These are phyloP conservation scores for Triangularia verruculosa DNA, from an alignment of 2,329 filamentous ascomycete species.

Conservation along the genomic window DNA sequence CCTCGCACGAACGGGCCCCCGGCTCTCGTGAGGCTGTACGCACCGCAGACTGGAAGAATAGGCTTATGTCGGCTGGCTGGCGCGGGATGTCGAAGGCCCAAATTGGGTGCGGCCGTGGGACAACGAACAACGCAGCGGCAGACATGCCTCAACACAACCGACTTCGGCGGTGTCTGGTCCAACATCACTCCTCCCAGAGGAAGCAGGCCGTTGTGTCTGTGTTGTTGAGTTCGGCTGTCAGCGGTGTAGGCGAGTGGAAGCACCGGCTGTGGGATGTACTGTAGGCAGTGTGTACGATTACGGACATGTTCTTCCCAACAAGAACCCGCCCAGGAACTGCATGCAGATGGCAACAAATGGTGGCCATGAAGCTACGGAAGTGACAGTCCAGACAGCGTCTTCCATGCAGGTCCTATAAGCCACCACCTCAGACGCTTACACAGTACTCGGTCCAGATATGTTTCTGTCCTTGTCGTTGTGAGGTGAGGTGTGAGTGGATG, in stretches of 20 bases:
- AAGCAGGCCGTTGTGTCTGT: too few species aligned
- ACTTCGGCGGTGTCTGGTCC: not conserved
- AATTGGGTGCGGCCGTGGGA: conserved; percentile 8
- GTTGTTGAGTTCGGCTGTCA: not conserved
- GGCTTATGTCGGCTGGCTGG: conserved; percentile 19
- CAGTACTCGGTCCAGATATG: not conserved
- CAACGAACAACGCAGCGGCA: not conserved
- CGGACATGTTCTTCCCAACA: not conserved
- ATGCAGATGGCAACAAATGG: not conserved
- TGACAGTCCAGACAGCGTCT: conserved; percentile 6
- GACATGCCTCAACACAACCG: not conserved
- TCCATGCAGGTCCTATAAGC: conserved; percentile 18
- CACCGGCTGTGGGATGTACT: not conserved
- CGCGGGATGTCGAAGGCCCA: conserved; percentile 22
- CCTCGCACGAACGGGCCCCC: conserved; percentile 6
- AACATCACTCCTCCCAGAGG: not conserved
- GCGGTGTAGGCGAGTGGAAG: not conserved
- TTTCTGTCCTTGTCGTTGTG: conserved; percentile 7
- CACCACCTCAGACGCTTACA: conserved; percentile 18
- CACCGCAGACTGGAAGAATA: conserved; percentile 12
- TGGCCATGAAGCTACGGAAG: not conserved
- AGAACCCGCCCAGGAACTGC: not conserved
- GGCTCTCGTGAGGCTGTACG: conserved; percentile 21
- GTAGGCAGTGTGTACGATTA: too few species aligned
- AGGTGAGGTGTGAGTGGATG: conserved; percentile 16